These are phyloP conservation scores for Porphyrellus cyaneotinctus DNA, from an alignment of 768 basidiomycete genomes.

Conservation along the genomic window DNA sequence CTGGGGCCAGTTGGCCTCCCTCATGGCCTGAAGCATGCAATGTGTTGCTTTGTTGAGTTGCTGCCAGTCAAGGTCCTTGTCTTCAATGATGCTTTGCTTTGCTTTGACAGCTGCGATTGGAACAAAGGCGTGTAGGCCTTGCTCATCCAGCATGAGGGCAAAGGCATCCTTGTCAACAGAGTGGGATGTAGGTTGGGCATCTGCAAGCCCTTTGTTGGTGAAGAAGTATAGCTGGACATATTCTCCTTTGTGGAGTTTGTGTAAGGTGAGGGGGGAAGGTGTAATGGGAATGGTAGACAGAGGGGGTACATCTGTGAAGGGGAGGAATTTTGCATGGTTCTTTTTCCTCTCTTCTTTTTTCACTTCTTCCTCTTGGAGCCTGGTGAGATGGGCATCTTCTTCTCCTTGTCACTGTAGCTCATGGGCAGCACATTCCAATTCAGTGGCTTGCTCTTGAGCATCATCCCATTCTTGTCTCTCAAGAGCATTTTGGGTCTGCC, in stretches of 20 bases:
- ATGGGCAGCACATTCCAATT: too few species aligned
- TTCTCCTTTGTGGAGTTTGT: neutral
- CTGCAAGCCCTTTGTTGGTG: neutral
- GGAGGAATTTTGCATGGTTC: neutral
- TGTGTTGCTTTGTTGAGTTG: neutral
- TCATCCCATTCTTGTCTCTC: too few species aligned
- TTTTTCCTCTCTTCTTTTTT: neutral
- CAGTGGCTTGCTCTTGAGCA: too few species aligned
- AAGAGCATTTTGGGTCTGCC: too few species aligned
- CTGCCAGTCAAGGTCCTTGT: neutral
- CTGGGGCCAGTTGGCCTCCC: neutral
- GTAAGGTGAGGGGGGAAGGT: neutral
- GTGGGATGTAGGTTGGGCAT: neutral
- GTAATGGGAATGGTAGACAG: neutral
- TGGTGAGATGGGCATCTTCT: too few species aligned
- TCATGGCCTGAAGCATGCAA: neutral
- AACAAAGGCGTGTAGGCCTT: neutral
- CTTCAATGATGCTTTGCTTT: neutral
- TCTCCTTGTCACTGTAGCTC: too few species aligned
- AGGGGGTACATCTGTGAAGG: neutral
- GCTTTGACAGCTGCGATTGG: neutral
- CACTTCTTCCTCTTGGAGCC: neutral
- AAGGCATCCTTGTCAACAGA: neutral
- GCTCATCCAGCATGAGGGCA: neutral
- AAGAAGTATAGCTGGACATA: neutral